Base-by-base conservation (phyloP, 177 flowering plant genomes). In the Vitis hybrid region DNA sequence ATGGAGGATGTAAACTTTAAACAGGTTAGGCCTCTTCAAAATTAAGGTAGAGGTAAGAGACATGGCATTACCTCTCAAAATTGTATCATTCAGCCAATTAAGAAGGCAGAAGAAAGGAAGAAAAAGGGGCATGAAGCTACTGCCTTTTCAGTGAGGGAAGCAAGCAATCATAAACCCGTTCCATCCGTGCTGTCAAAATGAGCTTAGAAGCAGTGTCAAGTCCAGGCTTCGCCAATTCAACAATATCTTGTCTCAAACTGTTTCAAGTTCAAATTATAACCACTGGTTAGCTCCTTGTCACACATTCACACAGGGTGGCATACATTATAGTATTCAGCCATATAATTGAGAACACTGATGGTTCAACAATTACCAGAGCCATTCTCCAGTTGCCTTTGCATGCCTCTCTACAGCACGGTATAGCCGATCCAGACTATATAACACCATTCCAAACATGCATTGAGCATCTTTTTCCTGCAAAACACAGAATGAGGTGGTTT, bases 381-480 rank as follows among this genome's bases (percentile, higher is more conserved):
- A 93, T 84, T 95, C 99, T 6, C 96, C 97, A 52, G 94, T 90
- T 74, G 81, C 91, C 72, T 80, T 86, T 35, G 98, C 97, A 73
- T 91, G 96, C 70, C 81, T 76, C 83, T 91, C 90, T 56, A 90
- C 98, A 57, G 89, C 27, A 70, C 75, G 84, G 74, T 83, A 86
- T 12, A 95, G 78, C 73, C 87, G 88, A 73, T 88, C 92, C 51
- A 95, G 80, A 73, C 83, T 81, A 79, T 88, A 91, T 49, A 95
- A 75, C 68, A 86, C 64, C 78, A 93, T 77, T 10, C 99, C 99
- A 66, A 75, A 91, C 85, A 81, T 83, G 88, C 81, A 84, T 61
- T 78, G 75, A 54, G 96, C 93, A 65, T 91, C 98, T 54, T 83
- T 82, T 63, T 82, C 92, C 99, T 95, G 83, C 32, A 80, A 76